Base-by-base conservation (phyloP, 2,329 filamentous ascomycete genomes). In the Penicillium sp. region DNA sequence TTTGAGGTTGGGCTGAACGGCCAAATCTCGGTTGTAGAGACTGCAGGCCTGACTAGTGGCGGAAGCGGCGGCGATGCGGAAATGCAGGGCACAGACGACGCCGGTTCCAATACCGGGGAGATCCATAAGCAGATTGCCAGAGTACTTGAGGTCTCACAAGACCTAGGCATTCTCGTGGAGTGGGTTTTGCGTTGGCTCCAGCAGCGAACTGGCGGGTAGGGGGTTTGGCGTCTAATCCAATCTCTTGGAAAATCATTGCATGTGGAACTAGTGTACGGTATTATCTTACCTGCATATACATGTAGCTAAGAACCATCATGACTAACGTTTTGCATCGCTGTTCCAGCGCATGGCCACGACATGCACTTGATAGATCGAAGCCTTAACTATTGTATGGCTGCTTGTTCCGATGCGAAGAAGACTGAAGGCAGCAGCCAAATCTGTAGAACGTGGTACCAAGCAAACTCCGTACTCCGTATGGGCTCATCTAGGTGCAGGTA, bases 91-190 rank as follows among this genome's bases (percentile, higher is more conserved):
- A 42, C 56, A 7, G 62, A 64, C 43, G 57, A 53, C 16, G 34
- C 40, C 29, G 52, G 32, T 31, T 49, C 45, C 52, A 55, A 36
- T 52, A 56, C 47, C 59, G 68, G 57, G 49, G 55, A 52, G 52
- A 47, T 76, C 14, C 69, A 68, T 50, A 63, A 64, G 53, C 71
- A 72, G 57, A 68, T 78, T 38, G 67, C 70, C 16, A 65, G 62
- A 22, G 74, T 76, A 34, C 60, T 79, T 27, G 75, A 77, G 56
- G 65, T 67, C 22, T 76, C 74, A n/a, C 76, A 79, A 57, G 75
- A 79, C 64, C 59, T 78, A 51, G 74, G 76, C 14, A 65, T 74
- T 39, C 53, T 76, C 38, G 74, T 79, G 24, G 76, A 78, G 67
- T 78, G 75, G 74, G 67, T 76, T 54, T 55, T 75, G 47, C 68